Evolutionary conservation across 2,329 filamentous ascomycete genomes (phyloP), one percentile per base, ranked within the genome.

Genomic region (Parastagonospora nodorum): DNA sequence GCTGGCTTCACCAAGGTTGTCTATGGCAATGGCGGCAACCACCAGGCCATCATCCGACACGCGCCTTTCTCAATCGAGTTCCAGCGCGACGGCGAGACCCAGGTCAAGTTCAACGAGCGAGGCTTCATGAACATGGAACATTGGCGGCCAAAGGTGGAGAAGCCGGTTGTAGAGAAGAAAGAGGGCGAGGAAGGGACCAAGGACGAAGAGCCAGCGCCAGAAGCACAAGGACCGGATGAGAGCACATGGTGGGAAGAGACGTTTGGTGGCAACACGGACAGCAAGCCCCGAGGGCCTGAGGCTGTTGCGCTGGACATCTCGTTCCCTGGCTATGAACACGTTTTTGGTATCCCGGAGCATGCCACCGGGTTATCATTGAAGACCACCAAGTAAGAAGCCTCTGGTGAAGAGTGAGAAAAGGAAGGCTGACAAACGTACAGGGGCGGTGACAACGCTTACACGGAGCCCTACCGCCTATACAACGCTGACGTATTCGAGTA

Each of bases 401-500:
- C 12, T 14, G 27, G 1, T 38, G 2, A 6, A 15, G 32, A 9
- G 3, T 5, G 19, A 24, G 7, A 3, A 11, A 5, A 19, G 0
- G 2, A 5, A 19, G 11, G 27, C 48, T 54, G 45, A 55, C 48
- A 54, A 19, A 39, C 19, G 28, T 27, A 1, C 50, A 81, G 80
- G 46, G 94, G 93, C 45, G 92, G 92, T 19, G 84, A 91, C 15
- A 91, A 89, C 54, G 90, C 91, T 64, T 91, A 94, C 74, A 80
- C 83, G 8, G 90, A 99, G 56, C 94, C 94, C 0, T 99, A 99
- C 77, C 85, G 94, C 32, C 77, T 99, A 74, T 97, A 97, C 79
- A 99, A 99, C 74, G 84, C 90, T 29, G 94, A 99, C 72, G 94
- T 99, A 9, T 99, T 99, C 64, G 94, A 99, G 77, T 99, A 99